A percentile compares a stretch with the other conserved stretches of the same genome.
Evolutionary conservation across 2,329 filamentous ascomycete species (phyloP).

Genomic region (Atkinsonella hypoxylon): DNA sequence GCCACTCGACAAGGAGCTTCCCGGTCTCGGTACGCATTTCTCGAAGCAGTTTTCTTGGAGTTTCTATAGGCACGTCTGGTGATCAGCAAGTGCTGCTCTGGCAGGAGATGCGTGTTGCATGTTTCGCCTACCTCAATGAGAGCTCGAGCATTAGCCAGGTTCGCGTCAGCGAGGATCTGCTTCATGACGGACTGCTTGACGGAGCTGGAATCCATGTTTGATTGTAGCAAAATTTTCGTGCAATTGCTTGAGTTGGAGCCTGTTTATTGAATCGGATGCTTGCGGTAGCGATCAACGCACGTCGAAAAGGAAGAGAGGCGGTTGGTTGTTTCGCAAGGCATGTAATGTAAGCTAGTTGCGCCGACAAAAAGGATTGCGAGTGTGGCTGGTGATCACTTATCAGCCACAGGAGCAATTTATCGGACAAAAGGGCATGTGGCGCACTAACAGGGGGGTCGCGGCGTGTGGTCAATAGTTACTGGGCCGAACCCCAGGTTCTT

Average conservation of each 20-base stretch:
- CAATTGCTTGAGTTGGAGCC: not conserved
- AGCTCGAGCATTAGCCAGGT: slow-evolving; percentile 54
- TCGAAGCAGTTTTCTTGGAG: slow-evolving; percentile 74
- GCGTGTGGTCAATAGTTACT: not conserved
- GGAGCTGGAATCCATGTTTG: slow-evolving; percentile 44
- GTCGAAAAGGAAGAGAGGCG: not conserved
- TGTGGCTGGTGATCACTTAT: slow-evolving; percentile 14
- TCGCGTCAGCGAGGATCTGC: slow-evolving; percentile 52
- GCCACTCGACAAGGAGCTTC: slow-evolving; percentile 50
- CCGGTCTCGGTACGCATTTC: slow-evolving; percentile 61
- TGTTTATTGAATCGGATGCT: no score
- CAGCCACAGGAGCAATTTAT: not conserved
- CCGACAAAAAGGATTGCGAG: slow-evolving; percentile 3
- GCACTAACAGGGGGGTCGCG: not conserved
- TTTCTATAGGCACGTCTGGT: slow-evolving; percentile 38
- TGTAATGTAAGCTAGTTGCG: not conserved
- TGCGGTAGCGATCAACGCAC: no score
- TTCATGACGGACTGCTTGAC: slow-evolving; percentile 52
- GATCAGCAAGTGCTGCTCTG: slow-evolving; percentile 4
- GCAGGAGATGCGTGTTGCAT: not conserved
- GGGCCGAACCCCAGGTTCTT: slow-evolving; percentile 12
- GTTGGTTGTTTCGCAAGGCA: not conserved
- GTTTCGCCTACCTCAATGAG: slow-evolving; percentile 50
- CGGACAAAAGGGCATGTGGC: slow-evolving; percentile 2
- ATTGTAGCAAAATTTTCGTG: not conserved